phyloP scores from a whole-genome alignment of 202 grass and related monocot species.

The Carex sylvatica region DNA sequence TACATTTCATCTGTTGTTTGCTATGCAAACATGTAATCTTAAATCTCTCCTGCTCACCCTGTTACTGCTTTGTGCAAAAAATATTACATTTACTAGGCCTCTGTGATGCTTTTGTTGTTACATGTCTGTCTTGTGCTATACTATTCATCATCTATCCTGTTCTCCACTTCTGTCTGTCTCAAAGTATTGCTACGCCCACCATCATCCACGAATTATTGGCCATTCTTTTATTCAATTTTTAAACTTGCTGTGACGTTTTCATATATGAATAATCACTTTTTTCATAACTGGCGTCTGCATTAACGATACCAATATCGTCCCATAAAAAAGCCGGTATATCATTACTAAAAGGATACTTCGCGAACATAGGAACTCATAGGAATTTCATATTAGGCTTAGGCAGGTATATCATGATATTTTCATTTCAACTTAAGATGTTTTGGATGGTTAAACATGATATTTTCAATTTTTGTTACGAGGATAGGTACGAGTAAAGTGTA shows the following conservation, averaged over 20 bases:
- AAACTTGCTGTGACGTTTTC: background rate
- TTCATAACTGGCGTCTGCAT: background rate
- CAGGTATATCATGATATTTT: too few species aligned
- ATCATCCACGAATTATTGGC: background rate
- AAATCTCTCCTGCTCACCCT: slow-evolving; percentile 14
- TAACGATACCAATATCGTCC: background rate
- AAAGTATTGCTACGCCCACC: background rate
- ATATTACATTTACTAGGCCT: background rate
- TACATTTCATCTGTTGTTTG: slow-evolving; percentile 19
- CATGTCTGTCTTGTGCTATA: background rate
- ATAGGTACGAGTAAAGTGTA: too few species aligned
- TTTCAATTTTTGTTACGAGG: too few species aligned
- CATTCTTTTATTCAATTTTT: slow-evolving; percentile 10
- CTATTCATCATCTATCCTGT: background rate
- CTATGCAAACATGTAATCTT: slow-evolving; percentile 18
- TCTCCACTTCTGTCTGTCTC: background rate
- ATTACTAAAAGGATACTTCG: too few species aligned
- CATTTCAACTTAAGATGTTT: too few species aligned
- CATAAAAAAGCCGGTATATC: background rate
- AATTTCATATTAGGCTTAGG: too few species aligned
- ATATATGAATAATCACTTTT: background rate
- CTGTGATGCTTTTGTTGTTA: slow-evolving; percentile 24
- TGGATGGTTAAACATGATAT: too few species aligned
- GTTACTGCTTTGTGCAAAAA: slow-evolving; percentile 19
- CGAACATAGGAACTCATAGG: too few species aligned